Percentiles rank a stretch among this genome's conserved stretches.
phyloP scores from a whole-genome alignment of 2,329 filamentous ascomycete genomes.

The Cryphonectria carpinicola region DNA sequence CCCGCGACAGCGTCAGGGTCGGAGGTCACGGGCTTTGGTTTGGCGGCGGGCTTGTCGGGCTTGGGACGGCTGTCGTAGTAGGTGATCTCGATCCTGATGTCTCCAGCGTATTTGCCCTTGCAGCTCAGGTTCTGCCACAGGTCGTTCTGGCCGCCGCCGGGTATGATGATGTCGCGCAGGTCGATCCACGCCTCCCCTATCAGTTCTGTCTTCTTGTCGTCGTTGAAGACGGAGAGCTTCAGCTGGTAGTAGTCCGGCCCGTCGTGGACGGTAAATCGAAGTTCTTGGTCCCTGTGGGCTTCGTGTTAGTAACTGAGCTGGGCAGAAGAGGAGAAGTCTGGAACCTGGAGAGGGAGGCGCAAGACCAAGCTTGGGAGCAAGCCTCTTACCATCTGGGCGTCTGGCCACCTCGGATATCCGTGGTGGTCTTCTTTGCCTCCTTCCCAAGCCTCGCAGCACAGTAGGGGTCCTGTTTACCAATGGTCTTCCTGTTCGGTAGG shows the following conservation, averaged over 20 bases:
- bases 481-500: conserved; percentile 92
- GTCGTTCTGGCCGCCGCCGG: conserved; percentile 91
- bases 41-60: conserved; percentile 68
- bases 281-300: conserved; percentile 83
- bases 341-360: neutral
- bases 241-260: conserved; percentile 95
- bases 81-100: conserved; percentile 92
- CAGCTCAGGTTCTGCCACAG: conserved; percentile 87
- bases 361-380: neutral
- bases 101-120: conserved; percentile 93
- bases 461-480: conserved; percentile 98
- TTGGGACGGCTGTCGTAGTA: conserved; percentile 92
- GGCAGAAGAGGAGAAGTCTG: no score
- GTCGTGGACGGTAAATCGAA: conserved; percentile 94
- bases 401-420: conserved; percentile 91
- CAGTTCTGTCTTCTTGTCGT: conserved; percentile 96
- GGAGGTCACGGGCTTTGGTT: conserved; percentile 49
- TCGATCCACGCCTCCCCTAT: conserved; percentile 95
- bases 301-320: neutral
- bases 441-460: conserved; percentile 93
- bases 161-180: conserved; percentile 77
- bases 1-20: conserved; percentile 44
- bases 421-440: conserved; percentile 95
- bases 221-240: conserved; percentile 95
- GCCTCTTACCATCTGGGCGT: conserved; percentile 84